A percentile compares a stretch with the other conserved stretches of the same genome.
phyloP scores from a whole-genome alignment of 1,284 basidiomycete species.

The Apiotrichum mycotoxinovorans region DNA sequence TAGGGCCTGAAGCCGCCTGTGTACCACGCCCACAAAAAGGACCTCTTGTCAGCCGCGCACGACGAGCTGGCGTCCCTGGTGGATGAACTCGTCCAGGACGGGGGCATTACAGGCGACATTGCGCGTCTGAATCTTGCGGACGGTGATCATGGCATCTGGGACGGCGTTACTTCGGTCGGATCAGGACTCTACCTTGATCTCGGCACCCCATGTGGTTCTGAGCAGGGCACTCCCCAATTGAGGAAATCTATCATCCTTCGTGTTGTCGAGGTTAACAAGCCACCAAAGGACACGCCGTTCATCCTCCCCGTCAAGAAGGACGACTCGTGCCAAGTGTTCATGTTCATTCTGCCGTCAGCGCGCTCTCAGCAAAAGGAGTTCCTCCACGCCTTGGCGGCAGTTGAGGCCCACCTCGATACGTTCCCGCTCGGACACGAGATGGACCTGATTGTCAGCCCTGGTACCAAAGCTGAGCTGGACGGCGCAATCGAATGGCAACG shows the following conservation, averaged over 20 bases:
- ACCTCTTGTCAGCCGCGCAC: slow-evolving; percentile 28
- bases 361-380: slow-evolving; percentile 28
- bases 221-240: not conserved
- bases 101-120: not conserved
- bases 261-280: slow-evolving; percentile 29
- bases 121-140: slow-evolving; percentile 9
- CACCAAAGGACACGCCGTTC: slow-evolving; percentile 12
- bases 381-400: slow-evolving; percentile 13
- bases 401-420: slow-evolving; percentile 11
- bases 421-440: not conserved
- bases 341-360: slow-evolving; percentile 25
- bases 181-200: slow-evolving; percentile 29
- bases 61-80: slow-evolving; percentile 40
- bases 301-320: slow-evolving; percentile 1
- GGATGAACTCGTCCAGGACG: slow-evolving; percentile 23
- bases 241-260: slow-evolving; percentile 13
- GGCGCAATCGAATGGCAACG: not conserved
- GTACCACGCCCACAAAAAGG: slow-evolving; percentile 36
- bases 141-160: not conserved
- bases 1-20: slow-evolving; percentile 41
- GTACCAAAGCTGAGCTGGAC: slow-evolving; percentile 14
- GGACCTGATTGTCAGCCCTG: slow-evolving; percentile 21
- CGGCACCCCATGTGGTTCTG: slow-evolving; percentile 9
- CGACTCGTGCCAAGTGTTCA: not conserved
- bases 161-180: not conserved